Evolutionary conservation across 2,329 filamentous ascomycete species (phyloP).

Genomic region (Aspergillus sp.): DNA sequence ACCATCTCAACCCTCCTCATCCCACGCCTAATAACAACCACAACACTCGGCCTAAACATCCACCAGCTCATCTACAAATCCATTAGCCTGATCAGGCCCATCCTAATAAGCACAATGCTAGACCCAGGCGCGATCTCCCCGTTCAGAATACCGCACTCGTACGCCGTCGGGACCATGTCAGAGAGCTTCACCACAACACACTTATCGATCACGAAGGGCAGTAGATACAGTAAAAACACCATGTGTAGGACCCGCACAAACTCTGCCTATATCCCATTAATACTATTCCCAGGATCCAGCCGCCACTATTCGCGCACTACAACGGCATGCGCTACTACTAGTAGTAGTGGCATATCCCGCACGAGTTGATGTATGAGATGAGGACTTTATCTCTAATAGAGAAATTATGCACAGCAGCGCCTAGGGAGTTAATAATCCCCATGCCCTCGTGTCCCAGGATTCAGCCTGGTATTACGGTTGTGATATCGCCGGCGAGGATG

Average conservation of each 20-base stretch:
- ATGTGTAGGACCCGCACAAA: slow-evolving; percentile 60
- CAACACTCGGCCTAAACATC: too few relatives aligned
- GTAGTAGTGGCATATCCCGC: slow-evolving; percentile 58
- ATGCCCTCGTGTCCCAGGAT: slow-evolving; percentile 61
- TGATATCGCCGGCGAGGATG: slow-evolving; percentile 59
- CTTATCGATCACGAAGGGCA: too few relatives aligned
- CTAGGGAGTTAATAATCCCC: slow-evolving; percentile 53
- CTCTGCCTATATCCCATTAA: slow-evolving; percentile 60
- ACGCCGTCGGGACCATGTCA: slow-evolving; percentile 62
- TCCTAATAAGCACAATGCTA: slow-evolving; percentile 27
- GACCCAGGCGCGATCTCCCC: slow-evolving; percentile 57
- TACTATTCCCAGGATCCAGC: slow-evolving; percentile 61
- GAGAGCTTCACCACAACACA: slow-evolving; percentile 52
- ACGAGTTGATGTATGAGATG: slow-evolving; percentile 57
- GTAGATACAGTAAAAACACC: slow-evolving; percentile 47
- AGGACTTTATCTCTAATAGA: slow-evolving; percentile 59
- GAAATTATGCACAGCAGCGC: slow-evolving; percentile 51
- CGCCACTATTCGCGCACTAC: slow-evolving; percentile 58
- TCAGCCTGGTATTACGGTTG: slow-evolving; percentile 50
- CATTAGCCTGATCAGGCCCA: too few relatives aligned
- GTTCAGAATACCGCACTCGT: slow-evolving; percentile 61
- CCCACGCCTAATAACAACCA: too few relatives aligned
- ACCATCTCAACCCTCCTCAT: too few relatives aligned
- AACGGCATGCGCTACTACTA: slow-evolving; percentile 54
- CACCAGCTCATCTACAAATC: too few relatives aligned